phyloP scores from a whole-genome alignment of 179 eudicot species.

The Heliamphora pulchella region DNA sequence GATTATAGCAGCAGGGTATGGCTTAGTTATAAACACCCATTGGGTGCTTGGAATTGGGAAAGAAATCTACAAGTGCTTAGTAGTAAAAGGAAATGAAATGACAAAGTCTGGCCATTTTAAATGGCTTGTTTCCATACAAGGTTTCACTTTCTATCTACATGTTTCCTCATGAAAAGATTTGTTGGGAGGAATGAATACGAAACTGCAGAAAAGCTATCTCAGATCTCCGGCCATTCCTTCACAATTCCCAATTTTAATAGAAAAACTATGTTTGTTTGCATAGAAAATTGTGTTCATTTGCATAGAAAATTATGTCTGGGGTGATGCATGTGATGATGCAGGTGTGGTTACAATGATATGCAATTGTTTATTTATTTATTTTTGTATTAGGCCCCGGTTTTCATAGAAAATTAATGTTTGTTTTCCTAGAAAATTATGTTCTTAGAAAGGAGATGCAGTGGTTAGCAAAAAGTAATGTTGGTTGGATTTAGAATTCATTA shows the following conservation, averaged over 20 bases:
- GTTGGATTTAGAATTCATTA: neutral
- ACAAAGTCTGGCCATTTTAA: neutral
- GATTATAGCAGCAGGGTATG: constrained; percentile 15
- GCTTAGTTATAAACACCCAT: constrained; percentile 10
- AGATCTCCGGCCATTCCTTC: neutral
- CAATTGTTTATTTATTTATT: neutral
- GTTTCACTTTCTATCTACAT: constrained; percentile 11
- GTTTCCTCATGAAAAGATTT: constrained; percentile 1
- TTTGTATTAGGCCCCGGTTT: too few species aligned
- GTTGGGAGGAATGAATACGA: neutral
- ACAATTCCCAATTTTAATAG: neutral
- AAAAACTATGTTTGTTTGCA: neutral
- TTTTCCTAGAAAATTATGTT: constrained; percentile 4
- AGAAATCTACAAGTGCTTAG: neutral
- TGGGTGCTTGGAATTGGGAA: constrained; percentile 1
- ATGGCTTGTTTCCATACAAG: constrained; percentile 13
- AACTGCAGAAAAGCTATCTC: neutral
- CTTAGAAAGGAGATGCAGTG: neutral
- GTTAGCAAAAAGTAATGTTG: neutral
- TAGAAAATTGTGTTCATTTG: neutral
- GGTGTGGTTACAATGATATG: neutral
- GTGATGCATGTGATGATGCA: neutral
- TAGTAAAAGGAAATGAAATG: too few species aligned
- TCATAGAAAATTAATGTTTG: too few species aligned
- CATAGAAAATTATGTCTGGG: neutral